Percentiles rank a stretch among this genome's conserved stretches.
phyloP scores from a whole-genome alignment of 495 filamentous ascomycete genomes.

The Physcia stellaris region DNA sequence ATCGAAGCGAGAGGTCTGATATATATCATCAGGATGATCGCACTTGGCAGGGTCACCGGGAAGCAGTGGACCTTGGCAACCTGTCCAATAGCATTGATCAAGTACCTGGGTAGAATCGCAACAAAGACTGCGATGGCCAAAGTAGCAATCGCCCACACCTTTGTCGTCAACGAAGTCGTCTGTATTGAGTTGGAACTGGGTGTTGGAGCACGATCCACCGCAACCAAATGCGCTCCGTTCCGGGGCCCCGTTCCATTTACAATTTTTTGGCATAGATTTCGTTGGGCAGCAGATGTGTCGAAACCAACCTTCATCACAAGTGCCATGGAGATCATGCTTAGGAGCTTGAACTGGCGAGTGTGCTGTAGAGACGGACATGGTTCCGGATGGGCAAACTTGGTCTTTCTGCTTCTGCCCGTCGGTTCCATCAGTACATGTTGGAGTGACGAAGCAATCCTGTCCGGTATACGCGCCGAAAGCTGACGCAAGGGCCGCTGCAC shows the following conservation, averaged over 20 bases:
- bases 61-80: conserved; percentile 8
- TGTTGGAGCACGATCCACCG: conserved; percentile 11
- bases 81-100: conserved; percentile 16
- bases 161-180: conserved; percentile 16
- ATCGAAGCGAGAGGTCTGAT: conserved; percentile 10
- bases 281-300: conserved; percentile 24
- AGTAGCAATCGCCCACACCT: conserved; percentile 15
- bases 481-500: conserved; percentile 1
- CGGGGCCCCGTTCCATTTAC: conserved; percentile 19
- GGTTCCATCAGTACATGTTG: conserved; percentile 14
- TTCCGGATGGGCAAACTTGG: conserved; percentile 16
- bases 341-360: conserved; percentile 14
- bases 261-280: conserved; percentile 20
- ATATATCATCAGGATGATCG: neutral
- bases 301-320: conserved; percentile 16
- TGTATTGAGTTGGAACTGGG: conserved; percentile 18
- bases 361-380: conserved; percentile 12
- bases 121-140: conserved; percentile 15
- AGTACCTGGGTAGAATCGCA: conserved; percentile 17
- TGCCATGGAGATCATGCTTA: conserved; percentile 4
- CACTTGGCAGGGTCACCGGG: neutral
- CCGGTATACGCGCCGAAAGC: conserved; percentile 16
- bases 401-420: conserved; percentile 9
- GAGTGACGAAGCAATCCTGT: conserved; percentile 19
- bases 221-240: conserved; percentile 17